Evolutionary conservation across 2,329 filamentous ascomycete genomes (phyloP), one percentile per base, ranked within the genome.

Genomic region (Pseudopyrenochaeta lycopersici): DNA sequence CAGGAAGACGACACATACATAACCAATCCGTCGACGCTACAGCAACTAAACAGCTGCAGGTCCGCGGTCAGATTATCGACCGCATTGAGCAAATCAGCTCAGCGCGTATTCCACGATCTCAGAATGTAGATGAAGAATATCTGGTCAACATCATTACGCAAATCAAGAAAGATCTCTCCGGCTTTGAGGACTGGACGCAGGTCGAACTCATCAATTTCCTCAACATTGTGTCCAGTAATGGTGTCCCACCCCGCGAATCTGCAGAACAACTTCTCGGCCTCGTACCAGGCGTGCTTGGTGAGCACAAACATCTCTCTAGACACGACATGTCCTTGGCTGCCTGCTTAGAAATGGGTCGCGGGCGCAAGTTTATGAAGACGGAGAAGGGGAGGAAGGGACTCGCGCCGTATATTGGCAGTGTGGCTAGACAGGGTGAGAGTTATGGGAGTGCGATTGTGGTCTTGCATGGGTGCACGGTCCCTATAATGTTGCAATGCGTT

Each of bases 401-500:
- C n/a, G 48, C 52, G 43, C 58, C 60, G 7, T 55, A 49, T n/a
- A 42, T 64, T 30, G 59, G 46, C 2, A 61, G 46, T 17, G 40
- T 27, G 17, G 44, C 43, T 0, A 17, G 35, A 20, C 20, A 9
- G 11, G 46, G 17, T 30, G 35, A 32, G 2, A 27, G 17, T 30
- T 45, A 39, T 17, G 58, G 60, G 2, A 57, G 46, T 18, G 43
- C 27, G 15, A 58, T 61, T 31, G 62, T 50, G 5, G 23, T 63
- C 7, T 14, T 64, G 36, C 58, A 65, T 52, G 59, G 58, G 14
- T 67, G 58, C 39, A 59, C 31, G 11, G 60, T 66, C 1, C 54
- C 56, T 4, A 38, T 67, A 14, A 42, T 68, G n/a, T 41, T 61
- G 17, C 38, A 64, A 5, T 35, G 30, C 17, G 40, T 56, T 15